Evolutionary conservation across 164 flowering plant genomes (phyloP), one percentile per base, ranked within the genome.

Genomic region (Piper betle): DNA sequence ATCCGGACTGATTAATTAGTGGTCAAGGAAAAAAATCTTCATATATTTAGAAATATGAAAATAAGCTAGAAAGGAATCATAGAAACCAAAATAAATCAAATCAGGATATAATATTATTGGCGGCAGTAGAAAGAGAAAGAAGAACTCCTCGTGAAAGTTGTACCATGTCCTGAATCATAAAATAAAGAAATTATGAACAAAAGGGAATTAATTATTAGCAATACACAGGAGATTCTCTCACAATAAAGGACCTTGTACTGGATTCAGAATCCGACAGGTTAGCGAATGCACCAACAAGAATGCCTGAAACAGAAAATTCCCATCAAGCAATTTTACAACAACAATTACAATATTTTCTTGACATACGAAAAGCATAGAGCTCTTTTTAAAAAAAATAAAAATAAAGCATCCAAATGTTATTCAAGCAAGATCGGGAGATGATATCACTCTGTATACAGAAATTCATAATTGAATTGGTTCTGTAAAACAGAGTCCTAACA

Each of bases 81-180:
- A 17, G 18, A 37, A 33, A 52, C 15, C 33, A 37, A 54, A 52
- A 48, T 18, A 48, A 15, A 37, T 33, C 25, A 60, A 63, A 70
- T 52, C 9, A 63, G 99, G 99, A 94, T 94, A 94, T 94, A 94
- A 94, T 78, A 92, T 92, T 65, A 92, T 92, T 2, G 98, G 98
- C 6, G 97, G 98, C 40, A 92, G 63, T 78, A 92, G 69, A 71
- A 92, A 92, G 61, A 92, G 79, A 79, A 92, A 89, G 77, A 92
- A 92, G 64, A 92, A 92, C 72, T 92, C 98, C 73, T 92, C 98
- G 52, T 92, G 98, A 64, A 92, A 92, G 73, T 92, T 92, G 76
- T 89, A 89, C 97, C 97, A 92, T 0, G 88, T 65, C 87, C 98
- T 92, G 85, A 74, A 64, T 50, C 68, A 66, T 57, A 61, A 62